Evolutionary conservation across 768 basidiomycete genomes (phyloP), one percentile per base, ranked within the genome.

Genomic region (Mycena epipterygia): DNA sequence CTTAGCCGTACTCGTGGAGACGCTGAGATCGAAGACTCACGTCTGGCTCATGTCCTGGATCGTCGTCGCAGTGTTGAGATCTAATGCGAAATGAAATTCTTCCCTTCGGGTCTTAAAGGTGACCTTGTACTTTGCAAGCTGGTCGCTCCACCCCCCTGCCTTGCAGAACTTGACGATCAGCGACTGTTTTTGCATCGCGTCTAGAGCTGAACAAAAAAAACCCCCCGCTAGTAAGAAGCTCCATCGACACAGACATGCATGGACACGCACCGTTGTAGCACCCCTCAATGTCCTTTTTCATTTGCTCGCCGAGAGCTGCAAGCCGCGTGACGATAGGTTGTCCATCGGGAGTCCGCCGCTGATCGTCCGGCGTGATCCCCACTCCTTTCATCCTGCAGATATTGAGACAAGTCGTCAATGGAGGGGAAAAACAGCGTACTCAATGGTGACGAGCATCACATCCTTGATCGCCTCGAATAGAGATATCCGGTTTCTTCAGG

Each of bases 241-340:
- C 16, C 11, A 17, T 41, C 7, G 39, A 41, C 14, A 23, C 21
- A 23, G 13, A 17, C 5, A 16, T 9, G 16, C 7, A 41, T 41
- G 39, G 19, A 41, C 19, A 41, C 64, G 9, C 23, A 65, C 64
- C 53, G 42, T 56, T 56, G 53, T 41, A 65, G n/a, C 64, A 65
- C 46, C 46, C 41, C 41, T 42, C 19, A 21, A 65, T 65, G 25
- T 65, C 64, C 5, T 41, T 56, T 29, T 35, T 42, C 64, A 65
- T 53, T 3, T 55, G 23, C n/a, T 56, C 11, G 41, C 64, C 53
- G 16, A 65, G 12, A 12, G 49, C 19, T 16, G 37, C 48, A 27
- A 65, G 41, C 16, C 64, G 64, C n/a, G 27, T 33, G 5, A 35
- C 41, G 2, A 63, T 30, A 25, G 42, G 29, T 46, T 32, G 25